These are phyloP conservation scores for Didymella sp. DNA, from an alignment of 2,329 filamentous ascomycete genomes.

Conservation along the genomic window DNA sequence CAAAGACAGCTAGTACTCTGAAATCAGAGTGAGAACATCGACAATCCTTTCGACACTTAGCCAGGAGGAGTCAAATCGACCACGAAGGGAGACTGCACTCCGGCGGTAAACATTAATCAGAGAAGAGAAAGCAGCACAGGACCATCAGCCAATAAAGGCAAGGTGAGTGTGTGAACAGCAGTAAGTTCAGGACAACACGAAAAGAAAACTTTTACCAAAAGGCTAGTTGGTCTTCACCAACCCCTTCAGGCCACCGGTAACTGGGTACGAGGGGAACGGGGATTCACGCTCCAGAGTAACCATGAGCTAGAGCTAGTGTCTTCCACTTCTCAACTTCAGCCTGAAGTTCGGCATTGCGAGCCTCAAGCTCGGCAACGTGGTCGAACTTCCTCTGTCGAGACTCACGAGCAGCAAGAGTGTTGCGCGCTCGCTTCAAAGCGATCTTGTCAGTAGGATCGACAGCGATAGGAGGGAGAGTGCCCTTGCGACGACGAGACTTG, in stretches of 20 bases:
- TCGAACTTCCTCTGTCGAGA: conserved; percentile 86
- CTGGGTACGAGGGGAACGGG: conserved; percentile 37
- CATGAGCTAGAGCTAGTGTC: conserved; percentile 48
- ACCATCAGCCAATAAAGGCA: conserved; percentile 23
- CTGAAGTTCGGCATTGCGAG: conserved; percentile 72
- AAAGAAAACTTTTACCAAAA: conserved; percentile 38
- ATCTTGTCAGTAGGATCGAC: conserved; percentile 75
- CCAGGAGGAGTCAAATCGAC: conserved; percentile 50
- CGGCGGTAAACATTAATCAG: conserved; percentile 30
- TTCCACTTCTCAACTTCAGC: conserved; percentile 56
- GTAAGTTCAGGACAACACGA: conserved; percentile 17
- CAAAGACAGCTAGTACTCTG: conserved; percentile 5
- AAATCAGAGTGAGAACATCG: neutral
- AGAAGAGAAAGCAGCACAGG: conserved; percentile 18
- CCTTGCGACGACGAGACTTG: conserved; percentile 75
- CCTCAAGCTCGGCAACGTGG: conserved; percentile 76
- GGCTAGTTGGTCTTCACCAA: conserved; percentile 46
- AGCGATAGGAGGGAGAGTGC: conserved; percentile 79
- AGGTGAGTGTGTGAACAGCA: conserved; percentile 18
- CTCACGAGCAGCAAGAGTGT: conserved; percentile 92
- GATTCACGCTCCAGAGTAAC: conserved; percentile 48
- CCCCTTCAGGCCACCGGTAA: conserved; percentile 44
- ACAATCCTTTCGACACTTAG: conserved; percentile 28
- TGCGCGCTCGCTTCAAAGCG: conserved; percentile 92
- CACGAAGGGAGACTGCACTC: conserved; percentile 46